Conservation (phyloP, 139 green algal genomes). For the Picochlorum costavermella region DNA sequence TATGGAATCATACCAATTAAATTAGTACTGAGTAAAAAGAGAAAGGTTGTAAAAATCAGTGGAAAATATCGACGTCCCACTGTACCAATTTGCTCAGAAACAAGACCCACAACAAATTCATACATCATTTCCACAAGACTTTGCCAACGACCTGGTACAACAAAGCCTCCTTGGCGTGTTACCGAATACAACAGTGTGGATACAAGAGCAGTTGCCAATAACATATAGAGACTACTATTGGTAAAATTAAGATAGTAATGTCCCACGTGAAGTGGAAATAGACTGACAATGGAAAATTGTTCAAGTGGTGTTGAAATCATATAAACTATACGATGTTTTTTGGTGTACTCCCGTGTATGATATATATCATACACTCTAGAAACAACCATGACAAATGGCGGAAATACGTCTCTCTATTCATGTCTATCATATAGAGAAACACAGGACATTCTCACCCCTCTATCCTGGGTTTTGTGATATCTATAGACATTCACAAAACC, state of each 20-base stretch:
- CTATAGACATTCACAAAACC: slow-evolving; percentile 5
- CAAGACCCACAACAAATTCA: slow-evolving; percentile 46
- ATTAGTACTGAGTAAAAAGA: slow-evolving; percentile 59
- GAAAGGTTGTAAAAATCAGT: slow-evolving; percentile 56
- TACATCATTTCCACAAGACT: slow-evolving; percentile 50
- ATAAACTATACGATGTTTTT: neutral
- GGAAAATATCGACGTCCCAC: slow-evolving; percentile 52
- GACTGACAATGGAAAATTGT: slow-evolving; percentile 45
- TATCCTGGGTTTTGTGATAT: slow-evolving; percentile 17
- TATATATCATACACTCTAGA: too few species aligned
- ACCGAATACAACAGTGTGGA: slow-evolving; percentile 29
- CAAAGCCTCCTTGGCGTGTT: slow-evolving; percentile 33
- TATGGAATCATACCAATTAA: slow-evolving; percentile 68
- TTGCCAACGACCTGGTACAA: slow-evolving; percentile 41
- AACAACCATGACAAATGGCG: too few species aligned
- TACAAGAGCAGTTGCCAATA: slow-evolving; percentile 28
- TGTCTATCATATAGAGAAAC: slow-evolving; percentile 24
- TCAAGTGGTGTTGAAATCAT: slow-evolving; percentile 45
- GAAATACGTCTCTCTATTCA: neutral
- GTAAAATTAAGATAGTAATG: slow-evolving; percentile 44
- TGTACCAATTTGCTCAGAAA: slow-evolving; percentile 44
- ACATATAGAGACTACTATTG: slow-evolving; percentile 41
- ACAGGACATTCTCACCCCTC: slow-evolving; percentile 23
- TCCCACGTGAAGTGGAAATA: slow-evolving; percentile 37
- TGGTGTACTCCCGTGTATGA: too few species aligned